These are phyloP conservation scores for Aspergillus biplanus DNA, from an alignment of 495 filamentous ascomycete genomes.

Conservation along the genomic window DNA sequence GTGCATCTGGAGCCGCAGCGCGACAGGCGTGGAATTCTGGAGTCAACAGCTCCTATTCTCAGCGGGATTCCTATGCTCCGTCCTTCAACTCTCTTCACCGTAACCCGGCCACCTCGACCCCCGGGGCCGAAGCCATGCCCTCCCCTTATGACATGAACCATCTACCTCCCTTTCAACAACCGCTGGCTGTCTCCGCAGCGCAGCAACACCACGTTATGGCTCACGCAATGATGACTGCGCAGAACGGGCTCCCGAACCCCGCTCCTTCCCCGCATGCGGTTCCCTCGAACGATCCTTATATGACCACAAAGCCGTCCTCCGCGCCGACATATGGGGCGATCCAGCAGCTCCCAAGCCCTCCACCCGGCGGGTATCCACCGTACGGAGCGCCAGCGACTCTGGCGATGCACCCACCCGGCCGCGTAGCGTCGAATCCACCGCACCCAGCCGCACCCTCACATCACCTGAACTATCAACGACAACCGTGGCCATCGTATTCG, in stretches of 20 bases:
- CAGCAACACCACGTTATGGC: conserved; percentile 41
- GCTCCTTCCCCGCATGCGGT: conserved; percentile 63
- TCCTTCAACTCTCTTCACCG: conserved; percentile 49
- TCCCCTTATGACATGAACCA: conserved; percentile 64
- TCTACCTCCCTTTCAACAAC: conserved; percentile 59
- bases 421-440: conserved; percentile 59
- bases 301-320: conserved; percentile 56
- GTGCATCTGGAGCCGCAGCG: conserved; percentile 49
- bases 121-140: conserved; percentile 48
- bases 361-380: conserved; percentile 63
- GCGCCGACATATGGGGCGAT: conserved; percentile 59
- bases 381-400: conserved; percentile 59
- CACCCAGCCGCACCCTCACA: conserved; percentile 36
- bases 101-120: conserved; percentile 55
- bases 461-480: conserved; percentile 50
- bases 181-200: conserved; percentile 49
- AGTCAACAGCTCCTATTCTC: conserved; percentile 40
- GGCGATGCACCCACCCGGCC: conserved; percentile 55
- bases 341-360: conserved; percentile 66
- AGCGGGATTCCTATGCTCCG: conserved; percentile 60
- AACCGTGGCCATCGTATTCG: conserved; percentile 59
- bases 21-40: conserved; percentile 50
- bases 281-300: conserved; percentile 65
- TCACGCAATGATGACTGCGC: conserved; percentile 43
- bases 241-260: conserved; percentile 48